Conservation (phyloP, 1,139 yeast genomes). For the Kodamaea sp. region DNA sequence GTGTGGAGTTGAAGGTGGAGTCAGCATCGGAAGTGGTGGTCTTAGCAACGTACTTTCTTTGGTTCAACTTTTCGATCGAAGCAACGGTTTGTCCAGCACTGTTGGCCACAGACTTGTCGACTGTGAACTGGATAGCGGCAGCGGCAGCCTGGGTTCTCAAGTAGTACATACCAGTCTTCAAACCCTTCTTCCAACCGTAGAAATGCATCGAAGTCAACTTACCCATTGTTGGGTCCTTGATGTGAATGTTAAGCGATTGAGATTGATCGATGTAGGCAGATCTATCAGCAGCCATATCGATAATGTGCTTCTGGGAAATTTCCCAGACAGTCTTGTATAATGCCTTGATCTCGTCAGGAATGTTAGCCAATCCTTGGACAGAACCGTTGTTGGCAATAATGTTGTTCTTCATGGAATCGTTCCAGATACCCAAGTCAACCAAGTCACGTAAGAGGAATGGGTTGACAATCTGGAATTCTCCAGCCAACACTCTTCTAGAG, state of each 20-base stretch:
- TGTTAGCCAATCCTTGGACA: slow-evolving; percentile 70
- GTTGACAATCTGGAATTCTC: slow-evolving; percentile 87
- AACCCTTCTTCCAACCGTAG: slow-evolving; percentile 95
- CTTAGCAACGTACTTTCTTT: slow-evolving; percentile 51
- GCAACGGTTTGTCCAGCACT: slow-evolving; percentile 35
- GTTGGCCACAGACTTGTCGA: slow-evolving; percentile 41
- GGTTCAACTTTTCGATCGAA: slow-evolving; percentile 53
- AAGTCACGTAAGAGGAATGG: slow-evolving; percentile 79
- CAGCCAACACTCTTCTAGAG: slow-evolving; percentile 82
- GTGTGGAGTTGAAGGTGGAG: slow-evolving; percentile 21
- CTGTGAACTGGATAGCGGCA: slow-evolving; percentile 62
- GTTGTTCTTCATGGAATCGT: slow-evolving; percentile 74
- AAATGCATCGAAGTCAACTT: slow-evolving; percentile 97
- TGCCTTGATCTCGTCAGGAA: slow-evolving; percentile 76
- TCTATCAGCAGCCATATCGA: slow-evolving; percentile 96
- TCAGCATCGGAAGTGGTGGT: slow-evolving; percentile 31
- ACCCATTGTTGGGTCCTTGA: slow-evolving; percentile 87
- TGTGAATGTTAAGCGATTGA: slow-evolving; percentile 85
- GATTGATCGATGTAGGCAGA: slow-evolving; percentile 93
- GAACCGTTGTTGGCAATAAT: slow-evolving; percentile 85
- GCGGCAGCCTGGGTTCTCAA: slow-evolving; percentile 75
- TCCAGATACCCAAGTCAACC: slow-evolving; percentile 84
- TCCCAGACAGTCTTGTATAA: slow-evolving; percentile 97
- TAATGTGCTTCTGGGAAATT: slow-evolving; percentile 80
- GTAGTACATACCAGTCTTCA: slow-evolving; percentile 98